Evolutionary conservation across 371 early-diverging fungal genomes (phyloP).

Genomic region (Mucor saturninus): DNA sequence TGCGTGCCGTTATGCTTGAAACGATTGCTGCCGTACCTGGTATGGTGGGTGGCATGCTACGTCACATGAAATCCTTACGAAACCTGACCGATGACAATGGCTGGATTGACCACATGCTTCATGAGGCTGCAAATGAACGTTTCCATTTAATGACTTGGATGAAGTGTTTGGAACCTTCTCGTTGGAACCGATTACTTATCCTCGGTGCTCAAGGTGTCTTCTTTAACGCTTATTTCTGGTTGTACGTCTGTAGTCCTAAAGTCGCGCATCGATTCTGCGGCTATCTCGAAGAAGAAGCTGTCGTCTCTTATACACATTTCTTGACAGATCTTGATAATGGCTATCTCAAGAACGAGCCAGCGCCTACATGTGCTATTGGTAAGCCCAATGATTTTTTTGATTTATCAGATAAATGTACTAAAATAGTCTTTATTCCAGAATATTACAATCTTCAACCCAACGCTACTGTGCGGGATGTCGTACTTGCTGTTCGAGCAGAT

Average conservation of each 20-base stretch:
- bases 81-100: slow-evolving; percentile 83
- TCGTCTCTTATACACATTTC: slow-evolving; percentile 91
- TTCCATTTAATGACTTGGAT: slow-evolving; percentile 93
- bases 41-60: slow-evolving; percentile 88
- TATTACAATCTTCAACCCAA: slow-evolving; percentile 89
- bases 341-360: slow-evolving; percentile 66
- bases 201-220: slow-evolving; percentile 86
- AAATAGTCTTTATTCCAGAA: slow-evolving; percentile 32
- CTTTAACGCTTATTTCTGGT: slow-evolving; percentile 85
- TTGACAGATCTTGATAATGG: slow-evolving; percentile 88
- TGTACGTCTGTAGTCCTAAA: slow-evolving; percentile 83
- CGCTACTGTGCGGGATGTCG: slow-evolving; percentile 90
- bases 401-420: background rate
- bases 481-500: slow-evolving; percentile 95
- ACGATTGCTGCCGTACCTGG: slow-evolving; percentile 92
- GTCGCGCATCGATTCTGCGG: slow-evolving; percentile 85
- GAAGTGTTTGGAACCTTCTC: slow-evolving; percentile 72
- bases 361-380: slow-evolving; percentile 76
- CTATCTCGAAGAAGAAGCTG: slow-evolving; percentile 92
- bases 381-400: slow-evolving; percentile 12
- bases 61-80: slow-evolving; percentile 88
- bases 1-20: slow-evolving; percentile 86
- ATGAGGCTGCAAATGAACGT: slow-evolving; percentile 85
- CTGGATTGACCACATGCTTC: slow-evolving; percentile 85
- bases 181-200: slow-evolving; percentile 66